phyloP scores from a whole-genome alignment of 2,329 filamentous ascomycete species.

The Biscogniauxia marginata region DNA sequence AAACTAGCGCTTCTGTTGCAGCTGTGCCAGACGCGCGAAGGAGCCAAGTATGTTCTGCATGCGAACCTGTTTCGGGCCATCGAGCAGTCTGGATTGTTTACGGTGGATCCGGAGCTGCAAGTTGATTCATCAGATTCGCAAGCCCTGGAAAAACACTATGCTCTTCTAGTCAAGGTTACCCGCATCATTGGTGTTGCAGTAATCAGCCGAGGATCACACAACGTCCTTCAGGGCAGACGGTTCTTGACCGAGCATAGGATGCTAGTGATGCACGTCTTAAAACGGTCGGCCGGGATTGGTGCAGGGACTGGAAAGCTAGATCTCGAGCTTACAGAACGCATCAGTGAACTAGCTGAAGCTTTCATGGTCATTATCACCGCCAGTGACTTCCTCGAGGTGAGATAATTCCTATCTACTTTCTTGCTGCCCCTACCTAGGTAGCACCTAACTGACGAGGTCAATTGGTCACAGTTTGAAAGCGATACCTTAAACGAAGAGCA shows the following conservation, averaged over 20 bases:
- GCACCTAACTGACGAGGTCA: conserved; percentile 13
- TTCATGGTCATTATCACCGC: conserved; percentile 80
- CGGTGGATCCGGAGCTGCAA: conserved; percentile 88
- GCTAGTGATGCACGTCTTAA: conserved; percentile 85
- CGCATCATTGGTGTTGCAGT: conserved; percentile 81
- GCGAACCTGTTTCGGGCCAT: conserved; percentile 83
- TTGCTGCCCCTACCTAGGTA: background rate
- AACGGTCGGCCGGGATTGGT: conserved; percentile 80
- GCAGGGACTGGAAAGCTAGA: conserved; percentile 38
- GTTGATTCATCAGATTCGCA: conserved; percentile 68
- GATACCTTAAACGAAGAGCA: conserved; percentile 22
- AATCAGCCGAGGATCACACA: conserved; percentile 77
- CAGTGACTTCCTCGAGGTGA: conserved; percentile 82
- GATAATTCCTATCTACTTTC: background rate
- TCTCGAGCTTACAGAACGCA: conserved; percentile 53
- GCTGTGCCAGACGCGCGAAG: conserved; percentile 78
- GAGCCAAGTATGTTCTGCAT: conserved; percentile 83
- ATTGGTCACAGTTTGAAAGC: conserved; percentile 28
- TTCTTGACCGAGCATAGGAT: conserved; percentile 83
- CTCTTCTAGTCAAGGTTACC: conserved; percentile 75
- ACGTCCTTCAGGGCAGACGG: conserved; percentile 72
- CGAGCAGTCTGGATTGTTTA: conserved; percentile 80
- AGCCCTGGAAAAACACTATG: conserved; percentile 79
- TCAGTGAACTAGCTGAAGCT: conserved; percentile 79
- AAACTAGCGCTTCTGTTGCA: conserved; percentile 80